phyloP scores from a whole-genome alignment of 371 early-diverging fungal species.

The Phascolomyces articulosus region DNA sequence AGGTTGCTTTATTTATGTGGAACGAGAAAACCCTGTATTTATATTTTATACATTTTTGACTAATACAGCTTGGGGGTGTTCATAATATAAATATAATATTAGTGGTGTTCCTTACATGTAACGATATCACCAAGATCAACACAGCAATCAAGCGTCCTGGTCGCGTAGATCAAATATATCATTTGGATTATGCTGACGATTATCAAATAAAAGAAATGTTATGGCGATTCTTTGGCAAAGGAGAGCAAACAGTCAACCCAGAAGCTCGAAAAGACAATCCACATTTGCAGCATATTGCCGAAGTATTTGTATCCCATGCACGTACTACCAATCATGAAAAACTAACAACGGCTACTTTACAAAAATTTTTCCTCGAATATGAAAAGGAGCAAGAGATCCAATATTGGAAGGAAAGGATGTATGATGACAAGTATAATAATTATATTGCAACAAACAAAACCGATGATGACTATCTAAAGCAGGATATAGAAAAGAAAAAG shows the following conservation, averaged over 20 bases:
- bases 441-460: not conserved
- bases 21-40: too few species aligned
- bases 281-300: not conserved
- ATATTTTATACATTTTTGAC: too few species aligned
- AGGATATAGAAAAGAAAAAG: not conserved
- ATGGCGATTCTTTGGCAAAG: slow-evolving; percentile 43
- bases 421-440: too few species aligned
- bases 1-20: too few species aligned
- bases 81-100: not conserved
- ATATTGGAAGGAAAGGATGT: not conserved
- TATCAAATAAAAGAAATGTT: slow-evolving; percentile 68
- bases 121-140: slow-evolving; percentile 89
- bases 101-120: slow-evolving; percentile 93
- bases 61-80: too few species aligned
- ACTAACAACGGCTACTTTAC: slow-evolving; percentile 51
- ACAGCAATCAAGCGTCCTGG: slow-evolving; percentile 96
- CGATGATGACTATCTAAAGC: too few species aligned
- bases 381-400: slow-evolving; percentile 7
- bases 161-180: slow-evolving; percentile 87
- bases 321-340: slow-evolving; percentile 23
- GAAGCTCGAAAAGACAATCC: not conserved
- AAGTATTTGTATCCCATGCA: slow-evolving; percentile 10
- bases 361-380: slow-evolving; percentile 28
- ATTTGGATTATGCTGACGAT: slow-evolving; percentile 75
- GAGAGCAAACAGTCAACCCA: not conserved